Conservation (phyloP, 75 land plant genomes). For the Ceratopteris richardii region DNA sequence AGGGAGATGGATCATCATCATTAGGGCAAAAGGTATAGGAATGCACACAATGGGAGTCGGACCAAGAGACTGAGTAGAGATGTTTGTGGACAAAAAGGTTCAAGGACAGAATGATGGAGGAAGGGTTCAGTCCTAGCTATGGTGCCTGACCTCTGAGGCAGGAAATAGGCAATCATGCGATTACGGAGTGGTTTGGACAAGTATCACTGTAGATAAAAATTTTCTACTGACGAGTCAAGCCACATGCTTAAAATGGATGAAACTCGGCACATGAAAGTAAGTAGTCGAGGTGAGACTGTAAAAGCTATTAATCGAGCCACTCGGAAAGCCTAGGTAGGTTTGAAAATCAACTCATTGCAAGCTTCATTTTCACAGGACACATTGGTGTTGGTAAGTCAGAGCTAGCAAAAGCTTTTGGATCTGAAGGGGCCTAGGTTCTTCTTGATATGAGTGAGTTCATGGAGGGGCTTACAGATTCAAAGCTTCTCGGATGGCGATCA, state of each 20-base stretch:
- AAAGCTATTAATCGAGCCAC: constrained; percentile 49
- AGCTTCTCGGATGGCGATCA: constrained; percentile 52
- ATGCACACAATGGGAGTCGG: too few species aligned
- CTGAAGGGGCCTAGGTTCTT: constrained; percentile 47
- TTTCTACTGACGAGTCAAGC: constrained; percentile 43
- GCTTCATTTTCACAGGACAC: constrained; percentile 56
- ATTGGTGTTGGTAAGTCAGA: constrained; percentile 56
- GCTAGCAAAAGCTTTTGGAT: constrained; percentile 48
- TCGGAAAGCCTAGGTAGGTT: constrained; percentile 40
- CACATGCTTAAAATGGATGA: constrained; percentile 48
- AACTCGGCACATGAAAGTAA: constrained; percentile 36
- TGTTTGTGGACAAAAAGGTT: too few species aligned
- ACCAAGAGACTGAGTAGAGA: too few species aligned
- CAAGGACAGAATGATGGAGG: too few species aligned
- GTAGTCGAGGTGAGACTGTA: constrained; percentile 54
- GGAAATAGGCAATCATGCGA: too few species aligned
- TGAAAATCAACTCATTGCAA: constrained; percentile 50
- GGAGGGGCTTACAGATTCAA: constrained; percentile 55
- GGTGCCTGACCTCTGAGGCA: too few species aligned
- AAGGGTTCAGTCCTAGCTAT: too few species aligned
- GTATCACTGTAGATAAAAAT: constrained; percentile 51
- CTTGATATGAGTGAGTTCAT: constrained; percentile 54
- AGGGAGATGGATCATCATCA: too few species aligned
- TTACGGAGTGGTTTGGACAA: constrained; percentile 46
- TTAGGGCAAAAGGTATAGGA: too few species aligned